phyloP scores from a whole-genome alignment of 176 grass and related monocot genomes.

The Phoenix roebelenii region DNA sequence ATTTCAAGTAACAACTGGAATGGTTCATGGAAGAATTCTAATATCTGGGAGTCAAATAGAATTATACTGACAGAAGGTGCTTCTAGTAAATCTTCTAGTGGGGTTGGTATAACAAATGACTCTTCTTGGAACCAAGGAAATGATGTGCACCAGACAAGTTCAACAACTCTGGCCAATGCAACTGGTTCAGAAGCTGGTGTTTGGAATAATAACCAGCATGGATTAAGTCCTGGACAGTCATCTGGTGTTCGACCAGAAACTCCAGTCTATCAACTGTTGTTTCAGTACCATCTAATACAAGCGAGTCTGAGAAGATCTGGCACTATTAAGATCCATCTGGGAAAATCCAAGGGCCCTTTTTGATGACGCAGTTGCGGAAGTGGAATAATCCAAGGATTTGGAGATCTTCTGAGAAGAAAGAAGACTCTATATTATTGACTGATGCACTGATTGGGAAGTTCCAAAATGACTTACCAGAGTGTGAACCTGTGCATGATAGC shows the following conservation, averaged over 20 bases:
- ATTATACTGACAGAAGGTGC: constrained; percentile 34
- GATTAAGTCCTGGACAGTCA: not conserved
- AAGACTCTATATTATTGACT: constrained; percentile 68
- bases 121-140: constrained; percentile 25
- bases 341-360: constrained; percentile 95
- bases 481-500: constrained; percentile 34
- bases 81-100: constrained; percentile 27
- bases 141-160: constrained; percentile 24
- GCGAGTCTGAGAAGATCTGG: constrained; percentile 91
- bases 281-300: constrained; percentile 24
- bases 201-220: constrained; percentile 18
- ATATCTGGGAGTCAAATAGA: constrained; percentile 49
- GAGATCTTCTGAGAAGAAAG: constrained; percentile 67
- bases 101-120: constrained; percentile 31
- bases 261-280: constrained; percentile 16
- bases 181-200: not conserved
- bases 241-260: constrained; percentile 25
- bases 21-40: constrained; percentile 34
- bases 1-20: constrained; percentile 45
- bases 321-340: constrained; percentile 72
- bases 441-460: constrained; percentile 88
- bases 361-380: constrained; percentile 75
- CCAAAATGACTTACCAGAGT: constrained; percentile 59
- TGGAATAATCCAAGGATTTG: constrained; percentile 89
- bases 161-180: constrained; percentile 7